These are phyloP conservation scores for Panaeolus cyanescens DNA, from an alignment of 768 basidiomycete genomes.

Conservation along the genomic window DNA sequence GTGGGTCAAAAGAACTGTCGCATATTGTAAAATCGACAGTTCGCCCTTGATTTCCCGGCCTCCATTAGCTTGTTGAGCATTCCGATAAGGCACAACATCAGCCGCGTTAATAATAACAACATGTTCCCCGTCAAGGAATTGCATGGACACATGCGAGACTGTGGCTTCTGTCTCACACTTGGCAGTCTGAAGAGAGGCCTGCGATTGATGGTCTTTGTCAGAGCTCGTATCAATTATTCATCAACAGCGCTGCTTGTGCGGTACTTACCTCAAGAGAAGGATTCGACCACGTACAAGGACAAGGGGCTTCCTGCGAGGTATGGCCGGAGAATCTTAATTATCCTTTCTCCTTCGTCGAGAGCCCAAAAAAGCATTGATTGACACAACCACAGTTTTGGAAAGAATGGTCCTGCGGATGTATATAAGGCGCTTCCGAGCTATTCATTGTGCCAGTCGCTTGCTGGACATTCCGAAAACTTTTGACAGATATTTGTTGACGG, in stretches of 20 bases:
- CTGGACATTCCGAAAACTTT: not conserved
- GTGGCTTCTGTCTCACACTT: constrained; percentile 17
- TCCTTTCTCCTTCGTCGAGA: not conserved
- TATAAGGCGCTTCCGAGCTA: not conserved
- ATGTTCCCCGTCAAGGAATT: constrained; percentile 13
- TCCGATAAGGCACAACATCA: constrained; percentile 25
- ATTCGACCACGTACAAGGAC: constrained; percentile 14
- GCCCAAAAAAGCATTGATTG: not conserved
- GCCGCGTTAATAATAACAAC: constrained; percentile 11
- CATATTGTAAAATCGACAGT: constrained; percentile 25
- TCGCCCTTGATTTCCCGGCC: constrained; percentile 26
- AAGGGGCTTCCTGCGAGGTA: constrained; percentile 5
- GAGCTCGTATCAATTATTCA: constrained; percentile 8
- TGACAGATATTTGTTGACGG: not conserved
- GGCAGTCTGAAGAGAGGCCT: constrained; percentile 19
- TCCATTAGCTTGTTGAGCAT: constrained; percentile 11
- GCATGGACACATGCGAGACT: constrained; percentile 15
- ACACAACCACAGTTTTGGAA: not conserved
- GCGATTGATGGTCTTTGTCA: constrained; percentile 20
- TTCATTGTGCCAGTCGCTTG: not conserved
- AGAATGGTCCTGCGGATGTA: not conserved
- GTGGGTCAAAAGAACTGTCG: constrained; percentile 22
- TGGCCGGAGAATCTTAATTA: not conserved
- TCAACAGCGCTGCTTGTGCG: constrained; percentile 18
- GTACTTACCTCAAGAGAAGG: constrained; percentile 13